These are phyloP conservation scores for Nasturtium officinale DNA, from an alignment of 345 rosid genomes.

Conservation along the genomic window DNA sequence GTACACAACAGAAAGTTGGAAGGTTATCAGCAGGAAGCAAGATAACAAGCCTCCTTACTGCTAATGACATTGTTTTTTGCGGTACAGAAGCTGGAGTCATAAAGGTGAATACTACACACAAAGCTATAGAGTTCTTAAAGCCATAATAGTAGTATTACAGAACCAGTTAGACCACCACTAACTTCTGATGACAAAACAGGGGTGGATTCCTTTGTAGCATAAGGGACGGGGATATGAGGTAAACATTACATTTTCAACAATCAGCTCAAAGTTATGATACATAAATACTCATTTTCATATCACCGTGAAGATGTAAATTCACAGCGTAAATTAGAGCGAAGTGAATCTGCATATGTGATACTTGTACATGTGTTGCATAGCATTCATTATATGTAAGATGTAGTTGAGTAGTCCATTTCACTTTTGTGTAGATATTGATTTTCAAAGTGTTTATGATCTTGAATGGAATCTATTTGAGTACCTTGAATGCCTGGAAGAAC, in stretches of 20 bases:
- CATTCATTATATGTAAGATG: neutral
- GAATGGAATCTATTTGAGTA: neutral
- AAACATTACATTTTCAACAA: slow-evolving; percentile 20
- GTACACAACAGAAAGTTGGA: slow-evolving; percentile 78
- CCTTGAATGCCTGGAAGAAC: neutral
- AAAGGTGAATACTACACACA: slow-evolving; percentile 55
- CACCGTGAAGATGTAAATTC: slow-evolving; percentile 33
- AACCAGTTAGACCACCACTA: slow-evolving; percentile 5
- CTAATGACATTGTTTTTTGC: slow-evolving; percentile 71
- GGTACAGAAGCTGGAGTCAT: slow-evolving; percentile 88
- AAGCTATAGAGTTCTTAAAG: neutral
- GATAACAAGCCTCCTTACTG: slow-evolving; percentile 83
- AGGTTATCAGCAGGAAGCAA: slow-evolving; percentile 88
- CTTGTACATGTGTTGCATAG: slow-evolving; percentile 23
- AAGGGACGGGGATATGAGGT: slow-evolving; percentile 15
- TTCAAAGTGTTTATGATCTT: slow-evolving; percentile 11
- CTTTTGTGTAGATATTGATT: slow-evolving; percentile 24
- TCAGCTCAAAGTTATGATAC: slow-evolving; percentile 22
- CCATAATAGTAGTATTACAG: neutral
- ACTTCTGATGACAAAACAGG: slow-evolving; percentile 50
- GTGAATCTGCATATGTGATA: slow-evolving; percentile 32
- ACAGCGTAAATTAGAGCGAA: slow-evolving; percentile 31
- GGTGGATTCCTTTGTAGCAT: slow-evolving; percentile 80
- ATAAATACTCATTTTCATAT: slow-evolving; percentile 14
- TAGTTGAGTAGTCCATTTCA: slow-evolving; percentile 13